phyloP scores from a whole-genome alignment of 176 grass and related monocot species.

The Triticum urartu region DNA sequence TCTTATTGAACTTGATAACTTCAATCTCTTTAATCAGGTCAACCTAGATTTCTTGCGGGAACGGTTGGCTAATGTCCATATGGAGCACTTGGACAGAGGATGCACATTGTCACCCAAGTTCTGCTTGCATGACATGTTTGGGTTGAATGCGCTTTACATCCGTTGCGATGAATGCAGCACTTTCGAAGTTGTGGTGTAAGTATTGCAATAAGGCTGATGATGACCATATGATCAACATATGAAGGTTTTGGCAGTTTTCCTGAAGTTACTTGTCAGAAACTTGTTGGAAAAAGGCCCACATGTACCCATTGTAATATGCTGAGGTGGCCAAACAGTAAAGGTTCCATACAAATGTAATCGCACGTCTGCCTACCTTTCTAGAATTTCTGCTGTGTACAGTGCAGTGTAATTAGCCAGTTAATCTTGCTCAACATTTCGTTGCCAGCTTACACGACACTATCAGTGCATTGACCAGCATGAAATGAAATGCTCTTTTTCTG shows the following conservation, averaged over 20 bases:
- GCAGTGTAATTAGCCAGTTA: constrained; percentile 10
- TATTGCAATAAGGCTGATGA: background rate
- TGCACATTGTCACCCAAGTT: constrained; percentile 81
- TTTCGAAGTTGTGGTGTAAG: constrained; percentile 82
- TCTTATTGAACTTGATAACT: constrained; percentile 17
- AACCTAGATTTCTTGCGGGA: constrained; percentile 67
- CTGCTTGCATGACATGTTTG: constrained; percentile 69
- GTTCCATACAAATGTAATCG: background rate
- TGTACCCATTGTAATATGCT: background rate
- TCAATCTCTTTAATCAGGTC: constrained; percentile 47
- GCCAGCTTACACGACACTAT: background rate
- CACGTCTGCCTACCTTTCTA: background rate
- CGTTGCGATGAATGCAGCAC: constrained; percentile 67
- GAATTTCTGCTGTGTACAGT: background rate
- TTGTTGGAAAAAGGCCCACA: background rate
- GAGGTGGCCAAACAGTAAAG: background rate
- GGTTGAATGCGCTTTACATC: constrained; percentile 79
- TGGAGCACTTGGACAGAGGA: constrained; percentile 78
- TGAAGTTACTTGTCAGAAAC: background rate
- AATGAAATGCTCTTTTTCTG: background rate
- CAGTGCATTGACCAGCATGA: background rate
- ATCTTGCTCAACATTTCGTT: constrained; percentile 14
- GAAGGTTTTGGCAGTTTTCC: background rate
- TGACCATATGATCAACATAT: background rate
- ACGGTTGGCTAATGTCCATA: constrained; percentile 62